phyloP scores from a whole-genome alignment of 1,139 yeast genomes.

The Magnusiomyces fungicola region DNA sequence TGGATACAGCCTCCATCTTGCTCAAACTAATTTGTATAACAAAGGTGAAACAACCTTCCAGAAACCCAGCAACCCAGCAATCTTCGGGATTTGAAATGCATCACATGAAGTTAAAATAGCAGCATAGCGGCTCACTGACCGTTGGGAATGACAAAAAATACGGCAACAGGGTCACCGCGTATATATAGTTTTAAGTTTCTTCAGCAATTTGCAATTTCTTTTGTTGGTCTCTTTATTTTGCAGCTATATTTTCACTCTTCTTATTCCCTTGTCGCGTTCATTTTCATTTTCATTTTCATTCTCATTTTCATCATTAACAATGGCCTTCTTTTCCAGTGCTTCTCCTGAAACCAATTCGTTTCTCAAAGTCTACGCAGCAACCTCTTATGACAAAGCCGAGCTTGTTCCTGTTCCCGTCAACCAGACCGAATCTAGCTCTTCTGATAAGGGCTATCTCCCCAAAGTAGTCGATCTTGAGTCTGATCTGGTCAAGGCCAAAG shows the following conservation, averaged over 20 bases:
- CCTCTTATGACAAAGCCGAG: neutral
- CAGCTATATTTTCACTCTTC: no score
- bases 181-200: neutral
- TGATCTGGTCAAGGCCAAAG: constrained; percentile 8
- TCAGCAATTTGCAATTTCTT: neutral
- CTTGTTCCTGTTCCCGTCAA: constrained; percentile 2
- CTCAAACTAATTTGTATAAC: no score
- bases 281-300: neutral
- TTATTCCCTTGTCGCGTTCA: neutral
- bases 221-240: no score
- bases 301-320: neutral
- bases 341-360: neutral
- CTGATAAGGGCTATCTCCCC: neutral
- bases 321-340: neutral
- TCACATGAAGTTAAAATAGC: no score
- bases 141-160: no score
- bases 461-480: constrained; percentile 6
- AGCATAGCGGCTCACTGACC: no score
- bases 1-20: no score
- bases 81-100: no score
- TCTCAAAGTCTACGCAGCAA: constrained; percentile 3
- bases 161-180: no score
- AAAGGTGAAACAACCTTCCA: no score
- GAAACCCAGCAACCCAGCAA: no score
- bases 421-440: neutral